Base-by-base conservation (phyloP, 2,329 filamentous ascomycete genomes). In the Exophiala sp. region DNA sequence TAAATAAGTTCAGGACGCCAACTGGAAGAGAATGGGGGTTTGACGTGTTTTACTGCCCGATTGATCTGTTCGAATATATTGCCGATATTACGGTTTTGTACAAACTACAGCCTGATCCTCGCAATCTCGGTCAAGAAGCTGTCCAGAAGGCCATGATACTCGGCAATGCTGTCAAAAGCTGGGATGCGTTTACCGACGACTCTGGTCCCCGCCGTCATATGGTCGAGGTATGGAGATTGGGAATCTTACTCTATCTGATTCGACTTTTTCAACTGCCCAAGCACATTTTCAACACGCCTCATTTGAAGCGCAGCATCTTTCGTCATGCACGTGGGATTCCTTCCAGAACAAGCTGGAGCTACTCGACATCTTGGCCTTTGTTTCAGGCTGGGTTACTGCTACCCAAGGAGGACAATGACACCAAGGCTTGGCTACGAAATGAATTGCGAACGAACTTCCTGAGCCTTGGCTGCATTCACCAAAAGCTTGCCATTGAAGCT, bases 361-460 rank as follows among this genome's bases (percentile, higher is more conserved):
- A 20, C 39, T 41, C 39, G 6, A 41, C 12, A 12, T 20, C 16
- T 5, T 41, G 39, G 39, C 39, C 39, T 3, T 21, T 41, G 14
- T 41, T 41, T 14, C 39, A 41, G 5, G 39, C 39, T 20, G 39
- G 39, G n/a, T 40, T 40, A 14, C 36, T 40, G 12, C 36, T 40
- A 24, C 35, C 46, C 8, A 7, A 4, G 9, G 34, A 49, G 46
- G 46, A 39, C 3, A 9, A 21, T 20, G 2, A 20, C 7, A 24
- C 16, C 14, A 40, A 49, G 46, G 40, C 18, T 10, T 49, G 46
- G 46, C 46, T 49, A 39, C 46, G 46, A 24, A 40, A 40, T n/a
- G 36, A 39, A 40, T 16, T 39, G 46, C 32, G 24, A 24, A 49
- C n/a, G 8, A 49, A 49, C n/a, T 49, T 49, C 36, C 18, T 20